phyloP scores from a whole-genome alignment of 225 moss, liverwort and hornwort species.

The Antitrichia curtipendula region DNA sequence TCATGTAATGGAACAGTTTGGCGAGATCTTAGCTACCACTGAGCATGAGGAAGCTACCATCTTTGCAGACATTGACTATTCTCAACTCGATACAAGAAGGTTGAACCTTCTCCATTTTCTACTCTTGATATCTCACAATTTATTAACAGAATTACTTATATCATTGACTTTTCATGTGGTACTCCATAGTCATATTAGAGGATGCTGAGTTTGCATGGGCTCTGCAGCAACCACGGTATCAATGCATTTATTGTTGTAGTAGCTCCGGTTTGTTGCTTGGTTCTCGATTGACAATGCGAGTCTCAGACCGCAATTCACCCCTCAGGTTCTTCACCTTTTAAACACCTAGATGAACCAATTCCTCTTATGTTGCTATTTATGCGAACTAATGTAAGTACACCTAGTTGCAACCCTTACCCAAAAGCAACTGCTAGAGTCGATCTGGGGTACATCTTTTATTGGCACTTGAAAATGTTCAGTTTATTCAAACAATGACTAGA shows the following conservation, averaged over 20 bases:
- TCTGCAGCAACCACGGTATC: not conserved
- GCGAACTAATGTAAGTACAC: not conserved
- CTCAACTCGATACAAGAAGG: constrained; percentile 59
- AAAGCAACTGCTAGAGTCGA: not conserved
- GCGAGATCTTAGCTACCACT: constrained; percentile 77
- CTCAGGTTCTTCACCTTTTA: not conserved
- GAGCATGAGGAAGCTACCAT: constrained; percentile 77
- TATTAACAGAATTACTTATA: not conserved
- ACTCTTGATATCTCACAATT: not conserved
- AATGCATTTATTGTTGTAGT: not conserved
- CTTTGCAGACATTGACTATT: constrained; percentile 73
- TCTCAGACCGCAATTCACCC: not conserved
- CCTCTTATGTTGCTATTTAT: not conserved
- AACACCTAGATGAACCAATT: not conserved
- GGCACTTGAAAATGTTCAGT: not conserved
- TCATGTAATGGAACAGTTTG: constrained; percentile 37
- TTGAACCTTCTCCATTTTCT: not conserved
- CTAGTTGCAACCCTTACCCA: not conserved
- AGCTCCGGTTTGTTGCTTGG: not conserved
- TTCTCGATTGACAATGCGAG: not conserved
- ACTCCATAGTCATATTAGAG: not conserved
- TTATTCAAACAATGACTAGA: not conserved
- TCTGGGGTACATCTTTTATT: not conserved
- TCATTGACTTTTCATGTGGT: not conserved
- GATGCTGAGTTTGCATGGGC: not conserved